Percentiles rank a stretch among this genome's conserved stretches.
Conservation (phyloP, 1,284 basidiomycete genomes). For the Tilletia caries region DNA sequence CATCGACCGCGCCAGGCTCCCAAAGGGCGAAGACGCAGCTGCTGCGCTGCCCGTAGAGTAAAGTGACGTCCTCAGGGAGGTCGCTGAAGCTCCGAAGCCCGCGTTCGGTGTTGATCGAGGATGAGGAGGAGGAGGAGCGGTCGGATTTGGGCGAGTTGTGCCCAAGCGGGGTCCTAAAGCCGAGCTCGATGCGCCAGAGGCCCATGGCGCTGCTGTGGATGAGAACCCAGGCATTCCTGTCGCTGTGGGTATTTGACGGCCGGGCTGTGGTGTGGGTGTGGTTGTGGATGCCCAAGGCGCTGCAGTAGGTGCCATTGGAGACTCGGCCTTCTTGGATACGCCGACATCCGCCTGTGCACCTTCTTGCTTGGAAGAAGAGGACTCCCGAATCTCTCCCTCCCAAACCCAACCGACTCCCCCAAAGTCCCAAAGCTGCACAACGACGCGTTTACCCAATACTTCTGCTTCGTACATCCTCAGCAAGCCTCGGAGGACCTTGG, state of each 20-base stretch:
- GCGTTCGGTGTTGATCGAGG: background rate
- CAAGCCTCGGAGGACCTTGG: constrained; percentile 81
- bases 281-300: background rate
- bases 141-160: background rate
- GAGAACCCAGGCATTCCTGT: background rate
- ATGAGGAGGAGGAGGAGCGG: background rate
- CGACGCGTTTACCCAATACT: constrained; percentile 90
- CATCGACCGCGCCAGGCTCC: constrained; percentile 13
- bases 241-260: background rate
- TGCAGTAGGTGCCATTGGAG: background rate
- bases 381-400: constrained; percentile 18
- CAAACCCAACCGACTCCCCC: constrained; percentile 57
- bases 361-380: background rate
- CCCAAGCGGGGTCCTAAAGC: background rate
- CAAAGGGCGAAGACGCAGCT: constrained; percentile 18
- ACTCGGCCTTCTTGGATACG: no score
- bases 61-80: background rate
- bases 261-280: background rate
- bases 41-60: constrained; percentile 17
- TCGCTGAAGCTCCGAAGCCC: background rate
- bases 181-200: background rate
- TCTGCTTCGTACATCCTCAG: constrained; percentile 97
- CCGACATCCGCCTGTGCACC: background rate
- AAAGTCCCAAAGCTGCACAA: constrained; percentile 88
- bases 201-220: constrained; percentile 1